phyloP scores from a whole-genome alignment of 768 basidiomycete genomes.

The Crassisporium funariophilum region DNA sequence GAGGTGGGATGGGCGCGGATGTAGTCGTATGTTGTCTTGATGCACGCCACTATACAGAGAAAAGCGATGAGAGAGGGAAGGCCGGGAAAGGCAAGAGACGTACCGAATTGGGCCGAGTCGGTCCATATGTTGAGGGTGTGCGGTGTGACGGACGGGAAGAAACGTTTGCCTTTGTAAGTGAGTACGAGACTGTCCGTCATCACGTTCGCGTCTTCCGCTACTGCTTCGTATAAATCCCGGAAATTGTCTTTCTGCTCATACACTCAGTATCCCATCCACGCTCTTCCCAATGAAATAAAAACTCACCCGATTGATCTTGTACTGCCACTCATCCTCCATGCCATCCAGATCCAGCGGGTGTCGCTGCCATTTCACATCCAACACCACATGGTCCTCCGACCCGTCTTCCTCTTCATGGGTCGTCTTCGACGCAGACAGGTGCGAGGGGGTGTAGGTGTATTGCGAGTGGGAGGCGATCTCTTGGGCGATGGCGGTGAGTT shows the following conservation, averaged over 20 bases:
- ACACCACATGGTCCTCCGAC: conserved; percentile 40
- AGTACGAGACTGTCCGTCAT: conserved; percentile 56
- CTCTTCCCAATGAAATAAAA: too few relatives aligned
- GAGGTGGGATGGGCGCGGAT: conserved; percentile 41
- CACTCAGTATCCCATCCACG: too few relatives aligned
- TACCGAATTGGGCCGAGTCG: conserved; percentile 63
- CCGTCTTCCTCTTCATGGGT: conserved; percentile 32
- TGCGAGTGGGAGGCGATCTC: conserved; percentile 30
- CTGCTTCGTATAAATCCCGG: conserved; percentile 61
- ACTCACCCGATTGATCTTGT: conserved; percentile 61
- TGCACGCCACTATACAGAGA: conserved; percentile 58
- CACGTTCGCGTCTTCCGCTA: conserved; percentile 62
- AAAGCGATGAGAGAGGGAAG: not conserved
- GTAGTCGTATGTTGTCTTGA: conserved; percentile 64
- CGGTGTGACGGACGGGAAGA: conserved; percentile 73
- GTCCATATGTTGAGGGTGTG: conserved; percentile 66
- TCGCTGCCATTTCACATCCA: conserved; percentile 65
- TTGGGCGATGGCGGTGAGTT: conserved; percentile 59
- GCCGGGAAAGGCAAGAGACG: conserved; percentile 17
- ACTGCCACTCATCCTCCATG: conserved; percentile 45
- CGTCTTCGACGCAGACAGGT: too few relatives aligned
- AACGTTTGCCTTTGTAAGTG: conserved; percentile 58
- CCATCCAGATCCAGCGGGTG: conserved; percentile 57
- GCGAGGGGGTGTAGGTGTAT: conserved; percentile 20
- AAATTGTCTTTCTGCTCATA: conserved; percentile 65